Evolutionary conservation across 2,329 filamentous ascomycete species (phyloP).

Genomic region (Paraphaeosphaeria minitans): DNA sequence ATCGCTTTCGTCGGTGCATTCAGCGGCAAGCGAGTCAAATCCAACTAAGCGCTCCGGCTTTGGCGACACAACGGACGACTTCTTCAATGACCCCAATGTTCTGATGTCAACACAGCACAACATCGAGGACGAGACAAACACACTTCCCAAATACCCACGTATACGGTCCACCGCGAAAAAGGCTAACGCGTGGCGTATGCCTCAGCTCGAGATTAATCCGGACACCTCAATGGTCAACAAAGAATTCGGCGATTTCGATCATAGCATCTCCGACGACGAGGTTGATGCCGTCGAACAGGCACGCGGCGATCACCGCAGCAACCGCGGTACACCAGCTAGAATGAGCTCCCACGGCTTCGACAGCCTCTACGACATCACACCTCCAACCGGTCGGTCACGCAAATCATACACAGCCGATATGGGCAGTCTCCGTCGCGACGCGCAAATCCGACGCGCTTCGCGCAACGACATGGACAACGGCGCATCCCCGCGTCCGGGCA

Average conservation of each 20-base stretch:
- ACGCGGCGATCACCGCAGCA: constrained; percentile 54
- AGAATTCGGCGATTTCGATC: constrained; percentile 49
- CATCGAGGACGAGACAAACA: constrained; percentile 44
- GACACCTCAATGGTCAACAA: constrained; percentile 48
- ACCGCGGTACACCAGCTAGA: constrained; percentile 46
- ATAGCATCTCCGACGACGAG: constrained; percentile 50
- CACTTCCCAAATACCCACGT: constrained; percentile 37
- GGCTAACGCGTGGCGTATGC: constrained; percentile 44
- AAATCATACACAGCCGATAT: constrained; percentile 42
- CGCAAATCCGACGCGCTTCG: constrained; percentile 52
- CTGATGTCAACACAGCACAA: constrained; percentile 47
- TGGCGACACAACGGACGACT: constrained; percentile 28
- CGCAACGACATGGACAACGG: constrained; percentile 47
- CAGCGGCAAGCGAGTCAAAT: constrained; percentile 43
- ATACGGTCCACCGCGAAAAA: constrained; percentile 48
- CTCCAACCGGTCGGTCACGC: constrained; percentile 45
- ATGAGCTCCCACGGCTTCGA: constrained; percentile 58
- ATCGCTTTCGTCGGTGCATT: constrained; percentile 36
- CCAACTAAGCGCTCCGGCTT: constrained; percentile 41
- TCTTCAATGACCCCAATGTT: constrained; percentile 44
- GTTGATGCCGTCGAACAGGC: constrained; percentile 63
- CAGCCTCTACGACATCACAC: constrained; percentile 55
- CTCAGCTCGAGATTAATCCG: constrained; percentile 40
- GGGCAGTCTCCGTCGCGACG: constrained; percentile 50
- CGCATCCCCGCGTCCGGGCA: constrained; percentile 45